phyloP scores from a whole-genome alignment of 2,329 filamentous ascomycete genomes.

The Paradendryphiella salina region DNA sequence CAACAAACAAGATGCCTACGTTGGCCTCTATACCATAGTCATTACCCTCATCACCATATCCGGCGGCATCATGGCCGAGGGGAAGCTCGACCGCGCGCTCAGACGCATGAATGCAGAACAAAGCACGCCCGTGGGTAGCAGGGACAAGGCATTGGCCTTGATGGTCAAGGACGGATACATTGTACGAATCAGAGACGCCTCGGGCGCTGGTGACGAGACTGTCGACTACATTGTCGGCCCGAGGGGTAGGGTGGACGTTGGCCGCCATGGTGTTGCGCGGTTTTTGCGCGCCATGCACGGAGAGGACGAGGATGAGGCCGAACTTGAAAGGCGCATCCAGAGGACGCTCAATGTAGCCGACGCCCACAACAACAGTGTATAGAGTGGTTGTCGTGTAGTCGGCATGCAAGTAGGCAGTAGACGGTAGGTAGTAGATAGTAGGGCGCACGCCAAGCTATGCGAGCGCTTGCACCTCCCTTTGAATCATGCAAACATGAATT shows the following conservation, averaged over 20 bases:
- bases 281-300: constrained; percentile 57
- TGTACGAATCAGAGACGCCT: constrained; percentile 69
- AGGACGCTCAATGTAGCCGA: constrained; percentile 40
- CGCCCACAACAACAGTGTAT: constrained; percentile 10
- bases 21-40: constrained; percentile 77
- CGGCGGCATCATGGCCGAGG: constrained; percentile 73
- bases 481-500: no score
- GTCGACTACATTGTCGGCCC: constrained; percentile 84
- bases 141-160: constrained; percentile 71
- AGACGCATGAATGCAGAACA: constrained; percentile 73
- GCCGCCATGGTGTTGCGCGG: constrained; percentile 71
- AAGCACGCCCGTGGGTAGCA: constrained; percentile 72
- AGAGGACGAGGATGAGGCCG: constrained; percentile 40
- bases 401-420: no score
- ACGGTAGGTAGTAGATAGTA: no score
- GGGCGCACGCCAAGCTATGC: no score
- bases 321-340: constrained; percentile 40
- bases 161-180: constrained; percentile 86
- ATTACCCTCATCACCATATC: constrained; percentile 74
- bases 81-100: constrained; percentile 76
- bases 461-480: no score
- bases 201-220: constrained; percentile 73
- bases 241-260: constrained; percentile 82
- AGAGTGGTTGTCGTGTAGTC: no score
- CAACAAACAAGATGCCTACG: constrained; percentile 75